phyloP scores from a whole-genome alignment of 495 filamentous ascomycete genomes.

The Ascodesmis nigricans region DNA sequence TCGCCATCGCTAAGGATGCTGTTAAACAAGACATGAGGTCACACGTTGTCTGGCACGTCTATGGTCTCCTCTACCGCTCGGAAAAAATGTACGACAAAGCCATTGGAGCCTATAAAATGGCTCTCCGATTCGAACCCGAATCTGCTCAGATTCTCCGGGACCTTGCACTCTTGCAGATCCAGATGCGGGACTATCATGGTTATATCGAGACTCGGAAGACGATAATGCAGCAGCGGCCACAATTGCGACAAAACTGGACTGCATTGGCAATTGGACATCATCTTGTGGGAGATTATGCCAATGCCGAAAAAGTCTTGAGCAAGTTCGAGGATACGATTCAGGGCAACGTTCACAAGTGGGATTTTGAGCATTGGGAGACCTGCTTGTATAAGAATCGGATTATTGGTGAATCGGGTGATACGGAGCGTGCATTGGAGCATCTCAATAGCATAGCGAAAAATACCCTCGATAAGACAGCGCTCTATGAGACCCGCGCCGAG shows the following conservation, averaged over 20 bases:
- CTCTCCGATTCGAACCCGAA: conserved; percentile 74
- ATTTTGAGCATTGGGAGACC: conserved; percentile 91
- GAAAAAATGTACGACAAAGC: conserved; percentile 96
- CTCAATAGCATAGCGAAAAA: conserved; percentile 53
- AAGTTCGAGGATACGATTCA: conserved; percentile 88
- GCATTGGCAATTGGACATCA: conserved; percentile 84
- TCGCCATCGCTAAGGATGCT: conserved; percentile 73
- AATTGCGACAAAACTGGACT: conserved; percentile 80
- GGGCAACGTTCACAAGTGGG: conserved; percentile 40
- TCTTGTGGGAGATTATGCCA: conserved; percentile 54
- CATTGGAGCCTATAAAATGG: conserved; percentile 95
- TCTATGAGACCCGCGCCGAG: conserved; percentile 69
- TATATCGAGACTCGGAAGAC: conserved; percentile 66
- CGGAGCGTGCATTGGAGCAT: conserved; percentile 64
- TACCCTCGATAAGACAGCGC: conserved; percentile 64
- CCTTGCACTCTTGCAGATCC: conserved; percentile 74
- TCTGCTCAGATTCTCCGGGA: conserved; percentile 86
- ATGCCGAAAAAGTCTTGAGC: conserved; percentile 75
- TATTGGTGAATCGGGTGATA: conserved; percentile 68
- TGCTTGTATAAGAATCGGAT: conserved; percentile 87
- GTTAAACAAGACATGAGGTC: conserved; percentile 92
- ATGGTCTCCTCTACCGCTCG: conserved; percentile 79
- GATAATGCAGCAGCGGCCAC: conserved; percentile 66
- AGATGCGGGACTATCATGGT: conserved; percentile 89
- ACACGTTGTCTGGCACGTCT: conserved; percentile 98